Percentiles rank a stretch among this genome's conserved stretches.
Evolutionary conservation across 2,329 filamentous ascomycete genomes (phyloP).

Genomic region (Graphium sp.): DNA sequence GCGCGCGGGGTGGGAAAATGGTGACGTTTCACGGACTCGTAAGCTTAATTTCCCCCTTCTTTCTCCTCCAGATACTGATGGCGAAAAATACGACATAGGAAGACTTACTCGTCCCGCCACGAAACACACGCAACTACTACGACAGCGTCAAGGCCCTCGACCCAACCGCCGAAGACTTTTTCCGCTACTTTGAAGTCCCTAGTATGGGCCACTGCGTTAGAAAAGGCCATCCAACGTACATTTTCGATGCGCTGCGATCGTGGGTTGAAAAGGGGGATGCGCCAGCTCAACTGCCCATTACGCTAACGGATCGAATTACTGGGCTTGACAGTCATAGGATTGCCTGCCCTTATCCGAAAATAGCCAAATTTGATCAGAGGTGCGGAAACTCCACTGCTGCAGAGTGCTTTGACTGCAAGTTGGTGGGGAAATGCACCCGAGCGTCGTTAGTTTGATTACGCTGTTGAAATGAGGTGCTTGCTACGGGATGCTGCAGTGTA

Average conservation of each 20-base stretch:
- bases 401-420: background rate
- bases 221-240: conserved; percentile 15
- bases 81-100: conserved; percentile 8
- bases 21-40: conserved; percentile 21
- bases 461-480: too few relatives aligned
- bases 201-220: conserved; percentile 30
- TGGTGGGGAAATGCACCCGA: background rate
- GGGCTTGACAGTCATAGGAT: background rate
- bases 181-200: conserved; percentile 29
- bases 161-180: conserved; percentile 24
- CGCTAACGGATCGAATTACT: background rate
- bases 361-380: background rate
- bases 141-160: conserved; percentile 9
- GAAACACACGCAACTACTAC: conserved; percentile 16
- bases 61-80: background rate
- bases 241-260: conserved; percentile 15
- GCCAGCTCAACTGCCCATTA: background rate
- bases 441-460: too few relatives aligned
- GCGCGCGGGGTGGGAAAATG: conserved; percentile 19
- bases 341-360: conserved; percentile 2
- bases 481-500: too few relatives aligned
- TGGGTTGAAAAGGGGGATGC: conserved; percentile 17
- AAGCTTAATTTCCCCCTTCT: background rate
- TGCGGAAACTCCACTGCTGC: background rate
- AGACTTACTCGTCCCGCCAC: conserved; percentile 17